Base-by-base conservation (phyloP, 2,329 filamentous ascomycete species). In the Calonectria ilicicola region DNA sequence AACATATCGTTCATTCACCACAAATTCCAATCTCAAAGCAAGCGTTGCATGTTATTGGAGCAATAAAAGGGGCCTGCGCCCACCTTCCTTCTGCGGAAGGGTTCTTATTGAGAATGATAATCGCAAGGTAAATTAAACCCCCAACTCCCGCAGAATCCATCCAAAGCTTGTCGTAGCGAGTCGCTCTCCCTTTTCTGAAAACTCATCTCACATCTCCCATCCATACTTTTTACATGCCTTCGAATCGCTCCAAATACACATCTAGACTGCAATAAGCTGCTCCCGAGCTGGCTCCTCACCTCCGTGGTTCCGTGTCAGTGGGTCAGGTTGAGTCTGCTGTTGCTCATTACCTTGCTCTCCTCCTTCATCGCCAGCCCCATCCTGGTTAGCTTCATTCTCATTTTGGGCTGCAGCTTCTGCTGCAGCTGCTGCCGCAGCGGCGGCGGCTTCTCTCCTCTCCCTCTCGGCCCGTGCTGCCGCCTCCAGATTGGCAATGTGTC, bases 401-500 rank as follows among this genome's bases (percentile, higher is more conserved):
- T 77, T 74, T 10, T 78, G 65, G 8, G 72, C 80, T 23, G 76
- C 76, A 1, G 74, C 74, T 1, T 9, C 79, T 77, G 5, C 49
- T 3, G 81, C 81, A 9, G 79, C 79, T 19, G 78, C 79, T 17
- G 80, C 80, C 35, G 81, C 82, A 46, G 84, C 80, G 49, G 83
- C 83, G 15, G 84, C 86, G 1, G 83, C 85, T 70, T 89, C 86
- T 75, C 83, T 83, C 29, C 86, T 83, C 72, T 86, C 82, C 47
- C 83, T 80, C 75, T 88, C 88, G 2, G 82, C 85, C 63, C 86
- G 83, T 46, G 86, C 87, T 68, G 89, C 87, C 5, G 87, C 88
- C 76, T 91, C 89, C 2, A 91, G 81, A 53, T 89, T 86, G 27
- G 88, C 89, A 72, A 93, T 92, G 73, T 93, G 91, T 62, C 91